Percentiles rank a stretch among this genome's conserved stretches.
Conservation (phyloP, 495 filamentous ascomycete genomes). For the Penicillium paxilli region DNA sequence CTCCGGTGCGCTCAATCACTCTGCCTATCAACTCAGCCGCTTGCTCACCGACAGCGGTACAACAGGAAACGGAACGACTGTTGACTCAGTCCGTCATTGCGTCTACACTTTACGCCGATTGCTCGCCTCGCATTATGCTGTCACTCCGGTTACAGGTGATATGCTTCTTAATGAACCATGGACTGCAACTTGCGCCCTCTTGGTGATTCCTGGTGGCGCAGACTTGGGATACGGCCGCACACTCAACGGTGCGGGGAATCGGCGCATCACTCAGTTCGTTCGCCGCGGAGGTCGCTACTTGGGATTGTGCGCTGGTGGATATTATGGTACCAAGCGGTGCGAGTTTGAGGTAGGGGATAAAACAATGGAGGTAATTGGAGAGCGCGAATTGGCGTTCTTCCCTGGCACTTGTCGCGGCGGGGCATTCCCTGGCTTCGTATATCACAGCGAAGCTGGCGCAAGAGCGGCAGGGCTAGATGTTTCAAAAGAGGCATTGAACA, state of each 20-base stretch:
- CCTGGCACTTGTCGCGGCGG: conserved; percentile 82
- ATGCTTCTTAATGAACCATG: conserved; percentile 90
- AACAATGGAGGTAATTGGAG: conserved; percentile 80
- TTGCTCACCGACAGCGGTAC: conserved; percentile 26
- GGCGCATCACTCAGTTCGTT: conserved; percentile 79
- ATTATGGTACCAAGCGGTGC: conserved; percentile 78
- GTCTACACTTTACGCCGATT: conserved; percentile 85
- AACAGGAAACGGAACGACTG: conserved; percentile 78
- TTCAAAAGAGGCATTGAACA: conserved; percentile 57
- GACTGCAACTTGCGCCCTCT: conserved; percentile 79
- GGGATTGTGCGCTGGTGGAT: conserved; percentile 92
- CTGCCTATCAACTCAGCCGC: conserved; percentile 21
- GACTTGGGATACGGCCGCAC: conserved; percentile 88
- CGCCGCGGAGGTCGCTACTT: conserved; percentile 82
- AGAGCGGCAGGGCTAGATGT: conserved; percentile 69
- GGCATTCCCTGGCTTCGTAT: conserved; percentile 88
- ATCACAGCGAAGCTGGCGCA: conserved; percentile 85
- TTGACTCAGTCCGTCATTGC: conserved; percentile 86
- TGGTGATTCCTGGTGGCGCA: conserved; percentile 94
- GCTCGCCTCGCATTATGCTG: conserved; percentile 90
- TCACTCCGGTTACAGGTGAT: conserved; percentile 77
- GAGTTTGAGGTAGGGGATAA: conserved; percentile 90
- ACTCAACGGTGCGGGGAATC: conserved; percentile 86
- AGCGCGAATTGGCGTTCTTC: conserved; percentile 85
- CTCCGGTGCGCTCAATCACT: conserved; percentile 56